Base-by-base conservation (phyloP, 371 early-diverging fungal species). In the Blakeslea trispora region DNA sequence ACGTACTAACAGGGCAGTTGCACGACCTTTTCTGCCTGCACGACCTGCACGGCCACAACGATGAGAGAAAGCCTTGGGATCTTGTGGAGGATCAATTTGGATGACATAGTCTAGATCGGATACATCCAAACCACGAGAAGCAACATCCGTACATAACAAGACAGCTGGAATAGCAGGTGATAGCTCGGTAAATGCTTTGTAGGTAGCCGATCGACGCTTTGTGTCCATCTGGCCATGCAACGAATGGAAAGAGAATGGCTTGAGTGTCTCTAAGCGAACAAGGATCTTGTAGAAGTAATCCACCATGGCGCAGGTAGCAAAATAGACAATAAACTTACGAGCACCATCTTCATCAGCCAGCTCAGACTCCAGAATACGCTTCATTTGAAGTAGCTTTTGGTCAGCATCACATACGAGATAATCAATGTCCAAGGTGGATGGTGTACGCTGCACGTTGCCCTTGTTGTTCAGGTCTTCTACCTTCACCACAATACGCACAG, bases 21-120 rank as follows among this genome's bases (percentile, higher is more conserved):
- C 95, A 42, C 81, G 82, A 11, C 99, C 99, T 23, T 79, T 72
- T 22, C 91, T 80, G 1, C 98, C 99, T 10, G 90, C 89, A 46
- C 99, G 81, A 6, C 95, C 99, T 0, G 99, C 96, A 57, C 99
- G 84, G 7, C 99, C 99, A 68, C 96, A 97, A n/a, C 99, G 83
- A 81, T 99, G 99, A 0, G 95, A 82, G 69, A 99, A 98, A 13
- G 87, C 89, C 69, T 94, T 94, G 9, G 97, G 96, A 55, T 99
- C 99, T 54, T 93, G 93, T 1, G 99, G 98, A 19, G 97, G 89
- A 55, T 98, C 98, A 45, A 90, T 88, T 67, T 99, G 99, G 24
- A 99, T 81, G 5, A 99, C 96, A 64, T 84, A 85, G 58, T 98
- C 99, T 3, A 99, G 93, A 74, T 96, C 92, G 1, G 97, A 93